These are phyloP conservation scores for Isoetes taiwanensis DNA, from an alignment of 75 land plant species.

Conservation along the genomic window DNA sequence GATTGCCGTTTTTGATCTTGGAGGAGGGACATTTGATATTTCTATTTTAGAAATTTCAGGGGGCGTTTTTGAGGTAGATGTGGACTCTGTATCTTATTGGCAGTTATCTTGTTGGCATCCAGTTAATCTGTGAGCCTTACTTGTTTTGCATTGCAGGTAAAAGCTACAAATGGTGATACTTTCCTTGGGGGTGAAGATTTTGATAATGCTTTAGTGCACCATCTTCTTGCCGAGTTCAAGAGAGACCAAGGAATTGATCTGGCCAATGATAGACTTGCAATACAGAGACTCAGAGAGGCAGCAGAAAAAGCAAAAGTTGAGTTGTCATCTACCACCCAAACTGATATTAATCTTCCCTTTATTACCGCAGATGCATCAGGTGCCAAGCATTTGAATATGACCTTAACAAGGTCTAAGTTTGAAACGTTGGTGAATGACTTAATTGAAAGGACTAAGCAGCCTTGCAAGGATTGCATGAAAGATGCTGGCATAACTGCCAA, in stretches of 20 bases:
- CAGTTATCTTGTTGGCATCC: no score
- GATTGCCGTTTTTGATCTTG: slow-evolving; percentile 55
- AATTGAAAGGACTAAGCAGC: slow-evolving; percentile 8
- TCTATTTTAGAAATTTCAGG: slow-evolving; percentile 58
- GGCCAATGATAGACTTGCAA: slow-evolving; percentile 1
- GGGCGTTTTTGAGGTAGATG: slow-evolving; percentile 55
- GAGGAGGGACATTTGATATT: slow-evolving; percentile 63
- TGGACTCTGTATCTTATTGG: no score
- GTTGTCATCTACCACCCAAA: slow-evolving; percentile 11
- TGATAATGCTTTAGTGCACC: slow-evolving; percentile 1
- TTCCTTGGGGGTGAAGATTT: slow-evolving; percentile 14
- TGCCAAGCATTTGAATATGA: slow-evolving; percentile 14
- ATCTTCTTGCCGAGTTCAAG: slow-evolving; percentile 12
- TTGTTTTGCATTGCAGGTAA: no score
- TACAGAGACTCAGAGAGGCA: slow-evolving; percentile 18
- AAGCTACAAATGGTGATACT: slow-evolving; percentile 20
- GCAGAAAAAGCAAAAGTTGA: slow-evolving; percentile 8
- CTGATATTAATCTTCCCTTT: slow-evolving; percentile 13
- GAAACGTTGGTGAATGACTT: slow-evolving; percentile 2
- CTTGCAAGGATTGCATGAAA: slow-evolving; percentile 12
- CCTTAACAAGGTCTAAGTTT: slow-evolving; percentile 12
- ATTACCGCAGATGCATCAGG: slow-evolving; percentile 12
- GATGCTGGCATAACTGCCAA: slow-evolving; percentile 6
- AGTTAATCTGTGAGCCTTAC: no score
- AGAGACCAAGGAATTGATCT: slow-evolving; percentile 1